Evolutionary conservation across 2,329 filamentous ascomycete species (phyloP).

Genomic region (Ophiostoma sp.): DNA sequence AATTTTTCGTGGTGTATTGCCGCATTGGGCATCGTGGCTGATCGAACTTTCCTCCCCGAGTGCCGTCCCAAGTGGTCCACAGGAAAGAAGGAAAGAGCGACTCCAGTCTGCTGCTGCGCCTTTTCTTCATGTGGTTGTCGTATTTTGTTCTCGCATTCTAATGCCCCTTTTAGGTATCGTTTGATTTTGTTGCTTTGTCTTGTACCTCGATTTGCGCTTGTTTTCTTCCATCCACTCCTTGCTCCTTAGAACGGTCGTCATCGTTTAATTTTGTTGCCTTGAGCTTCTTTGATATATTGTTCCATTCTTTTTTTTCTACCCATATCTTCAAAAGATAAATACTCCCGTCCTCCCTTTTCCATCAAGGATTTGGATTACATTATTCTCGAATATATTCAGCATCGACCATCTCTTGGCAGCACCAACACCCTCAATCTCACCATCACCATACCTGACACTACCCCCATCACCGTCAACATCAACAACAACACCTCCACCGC

Average conservation of each 20-base stretch:
- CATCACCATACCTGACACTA: not conserved
- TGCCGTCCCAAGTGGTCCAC: not conserved
- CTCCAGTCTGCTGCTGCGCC: too few species aligned
- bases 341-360: not conserved
- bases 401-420: not conserved
- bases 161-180: constrained; percentile 17
- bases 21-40: constrained; percentile 8
- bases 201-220: not conserved
- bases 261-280: constrained; percentile 7
- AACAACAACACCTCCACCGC: not conserved
- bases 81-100: not conserved
- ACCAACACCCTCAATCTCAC: not conserved
- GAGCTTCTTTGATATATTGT: not conserved
- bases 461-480: not conserved
- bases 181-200: not conserved
- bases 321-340: constrained; percentile 4
- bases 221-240: not conserved
- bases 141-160: constrained; percentile 13
- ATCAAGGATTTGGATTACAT: not conserved
- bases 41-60: not conserved
- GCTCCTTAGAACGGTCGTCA: not conserved
- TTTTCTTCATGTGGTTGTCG: not conserved
- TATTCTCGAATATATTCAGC: not conserved
- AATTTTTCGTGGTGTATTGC: not conserved
- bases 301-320: not conserved